phyloP scores from a whole-genome alignment of 371 early-diverging fungal genomes.

The Mortierella sp. region DNA sequence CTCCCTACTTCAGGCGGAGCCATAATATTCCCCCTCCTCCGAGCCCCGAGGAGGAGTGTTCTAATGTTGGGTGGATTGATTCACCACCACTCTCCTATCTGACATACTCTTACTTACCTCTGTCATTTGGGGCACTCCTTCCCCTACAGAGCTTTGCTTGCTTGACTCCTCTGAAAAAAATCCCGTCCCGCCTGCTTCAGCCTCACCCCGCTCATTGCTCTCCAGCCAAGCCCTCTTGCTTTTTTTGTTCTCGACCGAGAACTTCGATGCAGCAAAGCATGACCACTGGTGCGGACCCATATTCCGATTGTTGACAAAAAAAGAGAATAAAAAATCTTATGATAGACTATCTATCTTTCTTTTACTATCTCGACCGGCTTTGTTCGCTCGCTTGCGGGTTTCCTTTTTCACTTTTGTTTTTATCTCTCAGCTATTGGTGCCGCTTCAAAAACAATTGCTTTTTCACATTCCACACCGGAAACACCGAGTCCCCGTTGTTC shows the following conservation, averaged over 20 bases:
- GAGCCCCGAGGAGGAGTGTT: neutral
- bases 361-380: neutral
- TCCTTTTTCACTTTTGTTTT: slow-evolving; percentile 1
- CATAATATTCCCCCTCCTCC: neutral
- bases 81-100: neutral
- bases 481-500: neutral
- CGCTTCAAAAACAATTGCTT: slow-evolving; percentile 15
- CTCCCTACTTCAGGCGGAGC: slow-evolving; percentile 13
- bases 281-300: neutral
- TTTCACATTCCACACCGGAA: neutral
- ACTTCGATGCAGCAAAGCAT: neutral
- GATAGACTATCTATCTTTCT: neutral
- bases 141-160: neutral
- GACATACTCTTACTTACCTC: neutral
- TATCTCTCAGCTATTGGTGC: slow-evolving; percentile 17
- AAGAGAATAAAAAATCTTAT: neutral
- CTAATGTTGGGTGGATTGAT: slow-evolving; percentile 8
- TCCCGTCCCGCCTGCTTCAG: neutral
- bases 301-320: neutral
- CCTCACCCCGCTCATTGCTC: neutral
- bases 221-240: neutral
- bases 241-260: slow-evolving; percentile 3
- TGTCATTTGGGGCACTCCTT: neutral
- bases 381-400: neutral
- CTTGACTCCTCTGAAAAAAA: neutral